Percentiles rank a stretch among this genome's conserved stretches.
Evolutionary conservation across 768 basidiomycete genomes (phyloP).

Genomic region (Crepidotus variabilis): DNA sequence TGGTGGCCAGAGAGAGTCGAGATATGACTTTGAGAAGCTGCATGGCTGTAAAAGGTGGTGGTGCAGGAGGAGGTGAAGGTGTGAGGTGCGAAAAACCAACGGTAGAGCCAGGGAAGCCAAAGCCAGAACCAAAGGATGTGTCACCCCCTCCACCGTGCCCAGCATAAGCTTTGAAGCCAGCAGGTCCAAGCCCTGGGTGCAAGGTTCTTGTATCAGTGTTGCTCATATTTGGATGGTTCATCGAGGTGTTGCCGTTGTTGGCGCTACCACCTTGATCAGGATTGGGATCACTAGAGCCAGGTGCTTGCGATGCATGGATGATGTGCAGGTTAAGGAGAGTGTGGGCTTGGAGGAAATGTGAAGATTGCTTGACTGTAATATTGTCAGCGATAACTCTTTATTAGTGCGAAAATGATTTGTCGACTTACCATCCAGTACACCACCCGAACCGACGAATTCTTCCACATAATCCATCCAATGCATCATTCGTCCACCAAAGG

Average conservation of each 20-base stretch:
- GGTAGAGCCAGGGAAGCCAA: constrained; percentile 28
- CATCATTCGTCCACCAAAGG: constrained; percentile 79
- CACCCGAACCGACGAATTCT: constrained; percentile 33
- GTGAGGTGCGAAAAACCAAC: constrained; percentile 38
- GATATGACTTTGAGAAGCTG: constrained; percentile 82
- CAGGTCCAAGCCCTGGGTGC: constrained; percentile 56
- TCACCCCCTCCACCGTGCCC: constrained; percentile 22
- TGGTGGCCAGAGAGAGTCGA: constrained; percentile 61
- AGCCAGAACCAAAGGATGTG: constrained; percentile 20
- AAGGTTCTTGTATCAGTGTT: constrained; percentile 44
- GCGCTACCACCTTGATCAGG: constrained; percentile 17
- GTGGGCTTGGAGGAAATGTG: constrained; percentile 84
- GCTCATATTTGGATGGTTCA: constrained; percentile 24
- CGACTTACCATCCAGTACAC: constrained; percentile 60
- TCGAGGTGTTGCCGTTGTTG: background rate
- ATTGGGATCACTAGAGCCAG: constrained; percentile 22
- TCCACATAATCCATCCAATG: constrained; percentile 36
- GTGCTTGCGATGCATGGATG: constrained; percentile 73
- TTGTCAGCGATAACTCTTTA: background rate
- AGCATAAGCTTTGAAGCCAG: constrained; percentile 61
- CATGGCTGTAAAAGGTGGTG: constrained; percentile 67
- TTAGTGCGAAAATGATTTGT: constrained; percentile 5
- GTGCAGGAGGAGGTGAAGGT: constrained; percentile 3
- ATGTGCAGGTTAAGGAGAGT: constrained; percentile 82
- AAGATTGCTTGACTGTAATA: constrained; percentile 65